Conservation (phyloP, 129 eudicot species). For the Oenanthe sinensis region DNA sequence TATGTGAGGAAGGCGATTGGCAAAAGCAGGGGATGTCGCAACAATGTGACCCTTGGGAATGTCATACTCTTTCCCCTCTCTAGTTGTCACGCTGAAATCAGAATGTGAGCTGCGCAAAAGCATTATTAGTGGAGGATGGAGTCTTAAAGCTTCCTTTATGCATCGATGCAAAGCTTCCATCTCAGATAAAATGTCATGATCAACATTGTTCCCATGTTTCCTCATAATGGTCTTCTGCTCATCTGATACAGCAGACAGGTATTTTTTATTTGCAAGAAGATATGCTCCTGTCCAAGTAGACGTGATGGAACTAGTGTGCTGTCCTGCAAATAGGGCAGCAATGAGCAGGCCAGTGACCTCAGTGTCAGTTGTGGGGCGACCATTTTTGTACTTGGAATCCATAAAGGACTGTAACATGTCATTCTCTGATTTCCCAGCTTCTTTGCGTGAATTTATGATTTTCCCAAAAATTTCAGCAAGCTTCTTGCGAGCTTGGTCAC, state of each 20-base stretch:
- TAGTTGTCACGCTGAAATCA: slow-evolving; percentile 68
- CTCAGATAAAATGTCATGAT: slow-evolving; percentile 77
- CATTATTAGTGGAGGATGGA: slow-evolving; percentile 95
- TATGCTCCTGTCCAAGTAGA: slow-evolving; percentile 96
- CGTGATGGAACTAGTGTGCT: slow-evolving; percentile 92
- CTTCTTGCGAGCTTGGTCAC: slow-evolving; percentile 80
- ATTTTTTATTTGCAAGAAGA: slow-evolving; percentile 58
- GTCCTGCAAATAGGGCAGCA: slow-evolving; percentile 92
- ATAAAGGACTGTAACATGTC: slow-evolving; percentile 89
- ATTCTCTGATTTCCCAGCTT: slow-evolving; percentile 52
- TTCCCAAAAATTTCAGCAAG: slow-evolving; percentile 55
- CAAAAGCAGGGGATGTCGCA: slow-evolving; percentile 89
- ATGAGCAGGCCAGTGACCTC: slow-evolving; percentile 88
- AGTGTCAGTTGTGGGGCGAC: slow-evolving; percentile 66
- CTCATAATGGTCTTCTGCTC: slow-evolving; percentile 59
- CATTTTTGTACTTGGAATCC: slow-evolving; percentile 93
- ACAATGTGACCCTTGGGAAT: slow-evolving; percentile 94
- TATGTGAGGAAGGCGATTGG: slow-evolving; percentile 76
- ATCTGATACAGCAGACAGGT: slow-evolving; percentile 52
- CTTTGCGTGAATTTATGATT: slow-evolving; percentile 68
- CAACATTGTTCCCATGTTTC: slow-evolving; percentile 51
- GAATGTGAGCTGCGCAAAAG: slow-evolving; percentile 71
- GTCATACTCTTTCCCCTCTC: slow-evolving; percentile 72
- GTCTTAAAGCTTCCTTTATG: slow-evolving; percentile 88
- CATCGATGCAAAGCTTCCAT: slow-evolving; percentile 76